Conservation (phyloP, 805 yeast genomes). For the Scheffersomyces stipitis region DNA sequence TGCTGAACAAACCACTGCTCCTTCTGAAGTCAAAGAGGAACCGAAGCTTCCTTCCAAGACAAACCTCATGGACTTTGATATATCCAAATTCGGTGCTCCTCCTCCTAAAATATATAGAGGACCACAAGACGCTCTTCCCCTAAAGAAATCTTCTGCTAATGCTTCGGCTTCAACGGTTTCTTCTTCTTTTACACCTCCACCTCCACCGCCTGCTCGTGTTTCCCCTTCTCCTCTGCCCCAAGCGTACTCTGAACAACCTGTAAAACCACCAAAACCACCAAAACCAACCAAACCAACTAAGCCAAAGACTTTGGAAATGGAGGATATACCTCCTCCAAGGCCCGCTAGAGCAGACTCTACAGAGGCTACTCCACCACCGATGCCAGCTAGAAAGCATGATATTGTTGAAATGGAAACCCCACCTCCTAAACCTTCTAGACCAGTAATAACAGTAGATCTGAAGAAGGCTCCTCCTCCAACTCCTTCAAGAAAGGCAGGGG, state of each 20-base stretch:
- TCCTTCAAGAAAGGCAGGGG: slow-evolving; percentile 33
- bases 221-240: slow-evolving; percentile 5
- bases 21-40: slow-evolving; percentile 1
- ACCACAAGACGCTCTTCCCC: background rate
- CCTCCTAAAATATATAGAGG: slow-evolving; percentile 38
- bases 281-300: background rate
- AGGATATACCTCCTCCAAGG: background rate
- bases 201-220: slow-evolving; percentile 3
- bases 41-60: slow-evolving; percentile 10
- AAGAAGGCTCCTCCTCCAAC: slow-evolving; percentile 45
- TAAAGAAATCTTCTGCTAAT: slow-evolving; percentile 1
- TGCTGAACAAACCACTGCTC: background rate
- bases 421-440: slow-evolving; percentile 3
- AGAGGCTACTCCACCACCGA: slow-evolving; percentile 1
- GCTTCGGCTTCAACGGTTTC: slow-evolving; percentile 1
- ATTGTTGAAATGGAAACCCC: slow-evolving; percentile 8
- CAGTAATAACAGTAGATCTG: too few species aligned
- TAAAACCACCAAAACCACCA: slow-evolving; percentile 1
- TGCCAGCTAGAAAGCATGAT: slow-evolving; percentile 1
- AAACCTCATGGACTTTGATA: slow-evolving; percentile 31
- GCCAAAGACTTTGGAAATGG: background rate
- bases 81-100: slow-evolving; percentile 43
- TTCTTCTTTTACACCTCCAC: slow-evolving; percentile 4
- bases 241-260: too few species aligned
- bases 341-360: background rate